These are phyloP conservation scores for Lophium mytilinum DNA, from an alignment of 495 filamentous ascomycete genomes.

Conservation along the genomic window DNA sequence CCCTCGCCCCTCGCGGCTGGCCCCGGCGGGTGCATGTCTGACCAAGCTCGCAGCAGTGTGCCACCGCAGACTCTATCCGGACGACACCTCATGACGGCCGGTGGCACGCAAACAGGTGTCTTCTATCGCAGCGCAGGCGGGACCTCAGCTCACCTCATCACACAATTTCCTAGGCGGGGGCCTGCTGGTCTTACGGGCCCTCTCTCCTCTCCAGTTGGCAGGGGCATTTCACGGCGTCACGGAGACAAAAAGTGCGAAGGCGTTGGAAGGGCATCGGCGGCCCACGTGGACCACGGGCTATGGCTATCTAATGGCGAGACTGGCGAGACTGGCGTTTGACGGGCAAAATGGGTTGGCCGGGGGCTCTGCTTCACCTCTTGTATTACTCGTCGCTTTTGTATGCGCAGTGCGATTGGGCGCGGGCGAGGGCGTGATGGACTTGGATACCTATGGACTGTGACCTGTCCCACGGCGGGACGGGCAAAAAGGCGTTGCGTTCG, in stretches of 20 bases:
- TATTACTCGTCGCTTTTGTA: constrained; percentile 11
- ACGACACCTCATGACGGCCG: constrained; percentile 25
- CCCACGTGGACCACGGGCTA: constrained; percentile 8
- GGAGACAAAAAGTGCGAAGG: constrained; percentile 24
- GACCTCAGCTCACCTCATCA: neutral
- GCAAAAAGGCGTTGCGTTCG: neutral
- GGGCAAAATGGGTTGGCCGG: constrained; percentile 14
- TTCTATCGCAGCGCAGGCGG: constrained; percentile 13
- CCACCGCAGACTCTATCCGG: constrained; percentile 29
- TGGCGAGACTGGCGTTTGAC: constrained; percentile 23
- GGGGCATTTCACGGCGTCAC: constrained; percentile 28
- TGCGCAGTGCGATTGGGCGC: neutral
- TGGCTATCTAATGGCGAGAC: too few relatives aligned
- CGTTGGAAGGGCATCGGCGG: constrained; percentile 24
- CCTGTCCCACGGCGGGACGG: neutral
- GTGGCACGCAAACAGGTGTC: constrained; percentile 26
- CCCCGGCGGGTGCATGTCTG: constrained; percentile 14
- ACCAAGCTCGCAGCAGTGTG: constrained; percentile 23
- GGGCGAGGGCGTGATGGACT: neutral
- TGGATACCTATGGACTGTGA: neutral
- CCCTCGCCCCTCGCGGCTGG: neutral
- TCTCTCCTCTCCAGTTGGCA: constrained; percentile 1
- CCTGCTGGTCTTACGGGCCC: neutral
- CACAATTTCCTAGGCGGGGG: constrained; percentile 13
- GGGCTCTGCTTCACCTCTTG: constrained; percentile 20